phyloP scores from a whole-genome alignment of 2,329 filamentous ascomycete genomes.

The Dendryphion nanum region DNA sequence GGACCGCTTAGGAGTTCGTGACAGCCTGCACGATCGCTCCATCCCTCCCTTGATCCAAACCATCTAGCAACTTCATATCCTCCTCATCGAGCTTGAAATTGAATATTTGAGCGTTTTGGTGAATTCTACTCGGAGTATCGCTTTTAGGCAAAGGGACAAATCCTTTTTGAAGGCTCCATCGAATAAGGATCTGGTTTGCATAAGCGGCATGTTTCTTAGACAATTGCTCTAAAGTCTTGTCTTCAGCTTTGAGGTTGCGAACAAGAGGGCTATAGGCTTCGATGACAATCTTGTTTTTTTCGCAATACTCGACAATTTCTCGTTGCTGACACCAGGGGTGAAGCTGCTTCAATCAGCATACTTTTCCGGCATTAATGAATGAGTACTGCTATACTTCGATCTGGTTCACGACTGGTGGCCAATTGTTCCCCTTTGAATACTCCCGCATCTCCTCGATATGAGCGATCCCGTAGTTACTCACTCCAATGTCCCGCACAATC shows the following conservation, averaged over 20 bases:
- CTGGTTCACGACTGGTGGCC: slow-evolving; percentile 72
- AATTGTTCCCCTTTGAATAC: slow-evolving; percentile 58
- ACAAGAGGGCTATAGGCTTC: slow-evolving; percentile 67
- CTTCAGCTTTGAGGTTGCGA: slow-evolving; percentile 69
- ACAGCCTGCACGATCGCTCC: slow-evolving; percentile 37
- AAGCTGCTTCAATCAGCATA: too few species aligned
- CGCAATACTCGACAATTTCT: slow-evolving; percentile 57
- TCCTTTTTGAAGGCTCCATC: slow-evolving; percentile 79
- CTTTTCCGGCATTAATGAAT: too few species aligned
- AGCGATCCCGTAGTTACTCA: slow-evolving; percentile 68
- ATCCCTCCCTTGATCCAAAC: slow-evolving; percentile 30
- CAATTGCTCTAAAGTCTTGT: slow-evolving; percentile 63
- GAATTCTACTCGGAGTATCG: slow-evolving; percentile 35
- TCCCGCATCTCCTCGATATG: slow-evolving; percentile 68
- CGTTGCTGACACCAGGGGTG: slow-evolving; percentile 72
- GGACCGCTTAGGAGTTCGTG: slow-evolving; percentile 12
- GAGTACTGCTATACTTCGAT: slow-evolving; percentile 68
- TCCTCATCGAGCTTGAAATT: slow-evolving; percentile 34
- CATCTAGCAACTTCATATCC: slow-evolving; percentile 36
- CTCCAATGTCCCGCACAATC: slow-evolving; percentile 64
- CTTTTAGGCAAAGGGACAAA: slow-evolving; percentile 41
- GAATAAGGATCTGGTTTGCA: slow-evolving; percentile 73
- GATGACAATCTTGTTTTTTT: slow-evolving; percentile 58
- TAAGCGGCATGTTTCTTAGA: slow-evolving; percentile 71
- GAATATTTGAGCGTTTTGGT: slow-evolving; percentile 37